Evolutionary conservation across 2,329 filamentous ascomycete species (phyloP), one percentile per base, ranked within the genome.

Genomic region (Bipolaris sorokiniana): DNA sequence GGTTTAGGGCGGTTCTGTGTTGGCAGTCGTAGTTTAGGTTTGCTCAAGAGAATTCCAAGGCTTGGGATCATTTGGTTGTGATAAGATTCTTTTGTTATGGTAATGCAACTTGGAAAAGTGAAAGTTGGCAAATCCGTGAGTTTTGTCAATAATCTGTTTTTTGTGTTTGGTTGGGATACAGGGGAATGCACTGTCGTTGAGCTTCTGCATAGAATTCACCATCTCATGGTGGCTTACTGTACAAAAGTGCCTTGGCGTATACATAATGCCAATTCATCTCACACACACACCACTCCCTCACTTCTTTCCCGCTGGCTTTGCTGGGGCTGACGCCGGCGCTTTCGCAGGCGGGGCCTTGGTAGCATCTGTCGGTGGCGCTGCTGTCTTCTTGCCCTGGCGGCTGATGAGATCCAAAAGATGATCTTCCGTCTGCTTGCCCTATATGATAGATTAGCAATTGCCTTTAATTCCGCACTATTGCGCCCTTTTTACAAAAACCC

Each of bases 401-500:
- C 73, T 72, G 26, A 76, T 75, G 20, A 76, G 60, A 53, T 74
- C 72, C 37, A 73, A 41, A 5, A 74, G 58, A 54, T 71, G 68
- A 37, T 73, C 72, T 22, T 51, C 58, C 3, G 57, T 58, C 54
- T 66, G 61, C 46, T 63, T 58, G 51, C 52, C 55, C 67, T 69
- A 28, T 23, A 11, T 3, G 13, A 34, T 13, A 38, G 5, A 18
- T 48, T 38, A 48, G 34, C 20, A 38, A 33, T 10, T 45, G 47
- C 41, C 10, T 31, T 18, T 23, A 18, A 4, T 20, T n/a, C 26
- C 47, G 22, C 2, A n/a, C 11, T 15, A 6, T 7, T 18, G 2
- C 20, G 26, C 34, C 9, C n/a, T 22, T 37, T 37, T 33, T 37
- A 18, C 38, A 26, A n/a, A 11, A 53, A 11, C 28, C 28, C 58